Base-by-base conservation (phyloP, 805 yeast species). In the Candida stauntonica region DNA sequence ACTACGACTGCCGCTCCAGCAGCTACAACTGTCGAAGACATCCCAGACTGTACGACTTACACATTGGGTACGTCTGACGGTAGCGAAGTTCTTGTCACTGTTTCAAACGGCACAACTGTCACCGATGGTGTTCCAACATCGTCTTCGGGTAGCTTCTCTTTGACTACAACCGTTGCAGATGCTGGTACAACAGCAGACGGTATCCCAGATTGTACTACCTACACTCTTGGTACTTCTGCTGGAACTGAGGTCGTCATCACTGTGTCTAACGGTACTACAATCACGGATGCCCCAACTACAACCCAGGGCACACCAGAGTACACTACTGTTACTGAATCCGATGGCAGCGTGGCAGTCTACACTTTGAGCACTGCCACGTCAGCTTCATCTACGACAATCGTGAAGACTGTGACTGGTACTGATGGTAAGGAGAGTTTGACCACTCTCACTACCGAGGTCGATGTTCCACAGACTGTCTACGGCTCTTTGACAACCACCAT, bases 171-270 rank as follows among this genome's bases (percentile, higher is more conserved):
- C 9, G n/a, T 31, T 31, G 34, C 27, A 20, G 34, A 12, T 31
- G 34, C 34, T 31, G 34, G 18, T 7, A 33, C 36, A 5, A 33
- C 36, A 5, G 17, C 20, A 7, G 31, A 29, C 16, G 31, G 12
- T 29, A 15, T 11, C 19, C 31, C 31, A 12, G 19, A 11, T 16
- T 29, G 20, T 29, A 17, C 31, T 14, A 26, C 29, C 29, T 6
- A 9, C 24, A 21, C 24, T 8, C 9, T 7, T 21, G 24, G 11
- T 7, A 21, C n/a, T n/a, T n/a, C n/a, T n/a, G n/a, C n/a, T n/a
- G n/a, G n/a, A n/a, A n/a, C n/a, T n/a, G n/a, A n/a, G n/a, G n/a
- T n/a, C n/a, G n/a, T n/a, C n/a, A n/a, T n/a, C n/a, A 21, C 24
- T 11, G 24, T 7, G 7, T 7, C 24, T 21, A 11, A 21, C 11